Percentiles rank a stretch among this genome's conserved stretches.
These are phyloP conservation scores for Candida orba DNA, from an alignment of 805 yeast genomes.

Conservation along the genomic window DNA sequence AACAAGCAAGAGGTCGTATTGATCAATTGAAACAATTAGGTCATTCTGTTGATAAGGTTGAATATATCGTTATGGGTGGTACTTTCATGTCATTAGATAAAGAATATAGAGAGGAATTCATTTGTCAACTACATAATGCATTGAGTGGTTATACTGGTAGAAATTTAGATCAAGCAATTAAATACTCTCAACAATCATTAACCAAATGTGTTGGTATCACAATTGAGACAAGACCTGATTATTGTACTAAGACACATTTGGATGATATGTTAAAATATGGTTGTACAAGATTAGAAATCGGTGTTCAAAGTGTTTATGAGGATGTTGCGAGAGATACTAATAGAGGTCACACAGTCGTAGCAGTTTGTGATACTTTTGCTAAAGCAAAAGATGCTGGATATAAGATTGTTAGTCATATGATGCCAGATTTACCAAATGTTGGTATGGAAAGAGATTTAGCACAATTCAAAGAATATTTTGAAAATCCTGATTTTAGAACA, in stretches of 20 bases:
- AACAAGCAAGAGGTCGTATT: conserved; percentile 95
- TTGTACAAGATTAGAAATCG: conserved; percentile 93
- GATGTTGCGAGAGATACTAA: conserved; percentile 98
- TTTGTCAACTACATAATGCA: conserved; percentile 88
- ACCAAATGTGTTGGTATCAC: conserved; percentile 98
- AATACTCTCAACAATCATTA: conserved; percentile 84
- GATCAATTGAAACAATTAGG: conserved; percentile 94
- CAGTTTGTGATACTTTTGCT: conserved; percentile 93
- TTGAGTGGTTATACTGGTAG: conserved; percentile 86
- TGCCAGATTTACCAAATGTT: conserved; percentile 98
- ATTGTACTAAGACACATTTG: conserved; percentile 91
- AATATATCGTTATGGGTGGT: conserved; percentile 98
- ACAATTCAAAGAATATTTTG: conserved; percentile 94
- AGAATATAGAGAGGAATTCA: conserved; percentile 84
- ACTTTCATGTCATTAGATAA: conserved; percentile 93
- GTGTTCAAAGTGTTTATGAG: conserved; percentile 95
- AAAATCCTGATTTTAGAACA: conserved; percentile 93
- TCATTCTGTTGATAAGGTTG: conserved; percentile 95
- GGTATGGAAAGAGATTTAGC: conserved; percentile 98
- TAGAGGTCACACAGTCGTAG: conserved; percentile 94
- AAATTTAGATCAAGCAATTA: conserved; percentile 84
- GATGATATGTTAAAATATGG: conserved; percentile 96
- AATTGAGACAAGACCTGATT: conserved; percentile 96
- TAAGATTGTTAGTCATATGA: conserved; percentile 97
- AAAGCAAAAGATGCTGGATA: conserved; percentile 98